A percentile compares a stretch with the other conserved stretches of the same genome.
phyloP scores from a whole-genome alignment of 805 yeast species.

The Ogataea trehaloabstinens region DNA sequence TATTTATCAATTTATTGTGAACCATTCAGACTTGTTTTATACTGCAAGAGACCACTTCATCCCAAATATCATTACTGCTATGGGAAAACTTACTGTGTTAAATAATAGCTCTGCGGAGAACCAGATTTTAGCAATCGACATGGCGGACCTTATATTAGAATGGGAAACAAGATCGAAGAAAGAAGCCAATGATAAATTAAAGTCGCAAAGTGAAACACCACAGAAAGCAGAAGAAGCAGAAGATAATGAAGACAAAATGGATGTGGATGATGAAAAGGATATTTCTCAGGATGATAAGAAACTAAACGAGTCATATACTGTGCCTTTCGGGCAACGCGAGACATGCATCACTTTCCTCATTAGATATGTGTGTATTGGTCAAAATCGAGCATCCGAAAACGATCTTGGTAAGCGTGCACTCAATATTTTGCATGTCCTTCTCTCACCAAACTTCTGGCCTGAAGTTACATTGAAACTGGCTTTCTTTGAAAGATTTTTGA shows the following conservation, averaged over 20 bases:
- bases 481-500: conserved; percentile 84
- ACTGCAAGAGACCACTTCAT: conserved; percentile 86
- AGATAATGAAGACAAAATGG: conserved; percentile 17
- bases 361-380: conserved; percentile 82
- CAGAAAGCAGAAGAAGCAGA: conserved; percentile 4
- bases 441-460: conserved; percentile 77
- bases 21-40: conserved; percentile 80
- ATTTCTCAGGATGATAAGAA: conserved; percentile 1
- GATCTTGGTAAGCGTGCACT: conserved; percentile 80
- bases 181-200: conserved; percentile 19
- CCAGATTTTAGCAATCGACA: conserved; percentile 81
- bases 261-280: conserved; percentile 13
- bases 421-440: conserved; percentile 67
- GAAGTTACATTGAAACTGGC: conserved; percentile 84
- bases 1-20: conserved; percentile 84
- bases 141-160: conserved; percentile 77
- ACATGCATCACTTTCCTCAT: conserved; percentile 87
- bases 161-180: conserved; percentile 70
- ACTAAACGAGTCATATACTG: conserved; percentile 41
- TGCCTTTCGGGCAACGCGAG: conserved; percentile 80
- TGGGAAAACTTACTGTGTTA: conserved; percentile 82
- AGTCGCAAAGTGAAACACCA: conserved; percentile 1
- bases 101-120: conserved; percentile 78
- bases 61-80: conserved; percentile 83
- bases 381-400: conserved; percentile 79